A percentile compares a stretch with the other conserved stretches of the same genome.
These are phyloP conservation scores for Fomitiporia mediterranea DNA, from an alignment of 1,284 basidiomycete genomes.

Conservation along the genomic window DNA sequence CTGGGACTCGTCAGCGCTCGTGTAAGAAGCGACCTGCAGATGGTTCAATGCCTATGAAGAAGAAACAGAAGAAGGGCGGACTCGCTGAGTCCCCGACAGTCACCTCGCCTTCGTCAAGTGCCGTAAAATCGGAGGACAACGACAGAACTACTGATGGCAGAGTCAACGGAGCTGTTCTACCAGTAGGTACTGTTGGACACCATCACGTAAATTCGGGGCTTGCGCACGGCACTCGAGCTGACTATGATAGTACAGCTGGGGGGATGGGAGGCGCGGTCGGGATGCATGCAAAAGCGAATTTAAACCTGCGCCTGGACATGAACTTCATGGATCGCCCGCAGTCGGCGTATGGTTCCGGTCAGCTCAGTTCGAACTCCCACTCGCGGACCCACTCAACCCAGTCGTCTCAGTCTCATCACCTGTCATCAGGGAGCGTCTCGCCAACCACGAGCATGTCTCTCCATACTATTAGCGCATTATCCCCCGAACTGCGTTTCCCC, in stretches of 20 bases:
- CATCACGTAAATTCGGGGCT: background rate
- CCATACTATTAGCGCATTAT: constrained; percentile 5
- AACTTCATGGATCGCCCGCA: constrained; percentile 18
- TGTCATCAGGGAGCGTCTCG: constrained; percentile 4
- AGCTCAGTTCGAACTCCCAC: constrained; percentile 17
- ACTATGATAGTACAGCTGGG: background rate
- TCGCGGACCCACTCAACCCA: constrained; percentile 18
- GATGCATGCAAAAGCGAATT: constrained; percentile 3
- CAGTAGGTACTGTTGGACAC: background rate
- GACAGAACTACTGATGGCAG: background rate
- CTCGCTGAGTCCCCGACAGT: background rate
- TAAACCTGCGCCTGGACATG: constrained; percentile 19
- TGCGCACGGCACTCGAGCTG: background rate
- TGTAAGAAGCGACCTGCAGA: constrained; percentile 72
- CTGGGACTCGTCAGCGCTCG: constrained; percentile 72
- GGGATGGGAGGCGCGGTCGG: background rate
- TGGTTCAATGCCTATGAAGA: constrained; percentile 49
- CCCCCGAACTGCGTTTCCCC: constrained; percentile 6
- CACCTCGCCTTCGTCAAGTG: background rate
- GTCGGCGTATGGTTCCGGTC: constrained; percentile 14
- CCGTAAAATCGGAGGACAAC: constrained; percentile 5
- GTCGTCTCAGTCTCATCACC: constrained; percentile 15
- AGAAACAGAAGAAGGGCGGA: constrained; percentile 44
- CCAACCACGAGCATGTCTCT: constrained; percentile 12
- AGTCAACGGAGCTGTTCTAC: background rate